These are phyloP conservation scores for Danielia oregonensis DNA, from an alignment of 805 yeast species.

Conservation along the genomic window DNA sequence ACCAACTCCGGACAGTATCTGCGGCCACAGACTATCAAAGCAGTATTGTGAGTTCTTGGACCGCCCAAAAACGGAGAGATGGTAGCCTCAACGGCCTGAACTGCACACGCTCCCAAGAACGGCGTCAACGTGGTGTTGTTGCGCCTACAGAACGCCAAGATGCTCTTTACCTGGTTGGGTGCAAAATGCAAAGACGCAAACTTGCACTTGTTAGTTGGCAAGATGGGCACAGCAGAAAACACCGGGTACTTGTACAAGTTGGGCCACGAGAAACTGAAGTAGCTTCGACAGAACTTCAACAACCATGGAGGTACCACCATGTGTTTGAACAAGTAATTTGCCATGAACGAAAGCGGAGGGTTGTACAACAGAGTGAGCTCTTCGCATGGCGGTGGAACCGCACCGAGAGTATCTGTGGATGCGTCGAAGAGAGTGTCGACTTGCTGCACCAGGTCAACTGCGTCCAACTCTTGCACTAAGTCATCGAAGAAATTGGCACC, in stretches of 20 bases:
- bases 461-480: conserved; percentile 2
- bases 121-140: conserved; percentile 10
- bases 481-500: conserved; percentile 10
- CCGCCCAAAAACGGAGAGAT: conserved; percentile 2
- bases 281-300: conserved; percentile 1
- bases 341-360: conserved; percentile 1
- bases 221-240: conserved; percentile 6
- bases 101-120: conserved; percentile 5
- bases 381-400: conserved; percentile 3
- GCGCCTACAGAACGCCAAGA: conserved; percentile 6
- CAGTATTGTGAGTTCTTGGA: neutral
- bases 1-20: conserved; percentile 8
- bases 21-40: conserved; percentile 10
- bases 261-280: conserved; percentile 3
- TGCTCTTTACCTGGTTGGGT: conserved; percentile 2
- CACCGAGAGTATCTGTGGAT: neutral
- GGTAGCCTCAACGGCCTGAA: conserved; percentile 3
- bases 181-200: conserved; percentile 5
- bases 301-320: conserved; percentile 3
- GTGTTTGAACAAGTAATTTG: conserved; percentile 1
- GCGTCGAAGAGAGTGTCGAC: conserved; percentile 5
- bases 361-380: conserved; percentile 5
- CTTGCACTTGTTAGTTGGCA: conserved; percentile 3
- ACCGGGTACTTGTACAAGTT: conserved; percentile 8
- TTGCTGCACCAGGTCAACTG: neutral